phyloP scores from a whole-genome alignment of 768 basidiomycete genomes.

The Lactarius sp. region DNA sequence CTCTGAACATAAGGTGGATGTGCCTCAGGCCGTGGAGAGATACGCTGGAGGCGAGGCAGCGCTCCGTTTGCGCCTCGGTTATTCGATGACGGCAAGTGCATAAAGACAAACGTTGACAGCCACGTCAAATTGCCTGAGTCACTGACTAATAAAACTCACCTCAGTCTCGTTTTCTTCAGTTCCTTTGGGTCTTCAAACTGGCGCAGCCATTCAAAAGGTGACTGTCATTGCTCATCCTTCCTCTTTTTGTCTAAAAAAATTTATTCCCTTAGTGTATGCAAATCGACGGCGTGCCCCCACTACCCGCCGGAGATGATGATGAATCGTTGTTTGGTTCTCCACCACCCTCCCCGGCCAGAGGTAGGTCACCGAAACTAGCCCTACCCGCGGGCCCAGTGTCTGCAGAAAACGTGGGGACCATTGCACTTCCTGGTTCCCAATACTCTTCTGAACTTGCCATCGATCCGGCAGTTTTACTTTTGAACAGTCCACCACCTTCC shows the following conservation, averaged over 20 bases:
- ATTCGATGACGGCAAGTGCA: slow-evolving; percentile 4
- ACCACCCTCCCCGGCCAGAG: slow-evolving; percentile 54
- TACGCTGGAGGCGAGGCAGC: slow-evolving; percentile 8
- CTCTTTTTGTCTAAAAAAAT: not conserved
- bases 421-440: slow-evolving; percentile 97
- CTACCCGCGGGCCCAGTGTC: slow-evolving; percentile 46
- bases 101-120: not conserved
- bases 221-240: not conserved
- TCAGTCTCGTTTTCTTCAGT: not conserved
- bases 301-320: slow-evolving; percentile 27
- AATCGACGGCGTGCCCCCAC: slow-evolving; percentile 16
- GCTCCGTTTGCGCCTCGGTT: slow-evolving; percentile 6
- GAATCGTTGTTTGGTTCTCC: slow-evolving; percentile 79
- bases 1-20: not conserved
- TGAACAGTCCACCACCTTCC: slow-evolving; percentile 33
- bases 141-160: not conserved
- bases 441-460: slow-evolving; percentile 80
- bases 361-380: slow-evolving; percentile 58
- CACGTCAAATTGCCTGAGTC: not conserved
- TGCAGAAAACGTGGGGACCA: slow-evolving; percentile 92
- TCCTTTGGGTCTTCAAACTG: slow-evolving; percentile 8
- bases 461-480: slow-evolving; percentile 69
- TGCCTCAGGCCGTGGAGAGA: not conserved
- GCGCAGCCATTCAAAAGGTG: slow-evolving; percentile 16
- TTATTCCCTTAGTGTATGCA: slow-evolving; percentile 26